Evolutionary conservation across 2,329 filamentous ascomycete genomes (phyloP).

Genomic region (Verticillium dahliae): DNA sequence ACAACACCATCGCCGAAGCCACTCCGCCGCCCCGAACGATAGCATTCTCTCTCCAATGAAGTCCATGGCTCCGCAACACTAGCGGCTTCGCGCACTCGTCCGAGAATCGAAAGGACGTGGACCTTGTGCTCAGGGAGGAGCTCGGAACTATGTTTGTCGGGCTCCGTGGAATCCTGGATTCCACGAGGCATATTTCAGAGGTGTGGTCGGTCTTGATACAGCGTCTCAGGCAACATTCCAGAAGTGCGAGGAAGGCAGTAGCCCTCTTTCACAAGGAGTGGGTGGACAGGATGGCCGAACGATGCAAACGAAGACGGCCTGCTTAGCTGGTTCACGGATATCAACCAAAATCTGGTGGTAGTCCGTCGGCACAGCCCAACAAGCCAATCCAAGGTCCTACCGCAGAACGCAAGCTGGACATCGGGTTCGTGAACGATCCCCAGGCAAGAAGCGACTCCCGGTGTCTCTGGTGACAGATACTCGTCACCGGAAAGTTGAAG

Average conservation of each 20-base stretch:
- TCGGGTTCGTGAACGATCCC: conserved; percentile 24
- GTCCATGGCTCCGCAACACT: conserved; percentile 21
- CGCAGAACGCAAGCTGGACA: conserved; percentile 17
- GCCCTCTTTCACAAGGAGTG: conserved; percentile 20
- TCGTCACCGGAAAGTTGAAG: conserved; percentile 39
- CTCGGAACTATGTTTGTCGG: conserved; percentile 25
- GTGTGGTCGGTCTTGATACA: conserved; percentile 19
- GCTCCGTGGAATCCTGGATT: conserved; percentile 18
- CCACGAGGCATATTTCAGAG: conserved; percentile 23
- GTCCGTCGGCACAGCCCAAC: conserved; percentile 19
- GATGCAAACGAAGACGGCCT: conserved; percentile 26
- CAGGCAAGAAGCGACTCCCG: conserved; percentile 16
- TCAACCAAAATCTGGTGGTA: conserved; percentile 19
- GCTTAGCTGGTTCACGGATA: conserved; percentile 23
- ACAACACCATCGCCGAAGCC: conserved; percentile 13
- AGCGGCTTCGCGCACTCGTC: conserved; percentile 26
- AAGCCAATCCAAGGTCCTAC: conserved; percentile 17
- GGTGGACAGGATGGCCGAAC: conserved; percentile 25
- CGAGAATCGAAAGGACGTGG: conserved; percentile 24
- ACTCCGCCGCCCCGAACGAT: conserved; percentile 15
- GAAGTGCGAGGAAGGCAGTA: conserved; percentile 20
- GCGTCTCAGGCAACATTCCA: conserved; percentile 25
- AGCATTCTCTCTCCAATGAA: conserved; percentile 21
- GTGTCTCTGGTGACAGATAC: conserved; percentile 33
- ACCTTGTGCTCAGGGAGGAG: conserved; percentile 24